Percentiles rank a stretch among this genome's conserved stretches.
phyloP scores from a whole-genome alignment of 2,329 filamentous ascomycete genomes.

The Aspergillus piperis region DNA sequence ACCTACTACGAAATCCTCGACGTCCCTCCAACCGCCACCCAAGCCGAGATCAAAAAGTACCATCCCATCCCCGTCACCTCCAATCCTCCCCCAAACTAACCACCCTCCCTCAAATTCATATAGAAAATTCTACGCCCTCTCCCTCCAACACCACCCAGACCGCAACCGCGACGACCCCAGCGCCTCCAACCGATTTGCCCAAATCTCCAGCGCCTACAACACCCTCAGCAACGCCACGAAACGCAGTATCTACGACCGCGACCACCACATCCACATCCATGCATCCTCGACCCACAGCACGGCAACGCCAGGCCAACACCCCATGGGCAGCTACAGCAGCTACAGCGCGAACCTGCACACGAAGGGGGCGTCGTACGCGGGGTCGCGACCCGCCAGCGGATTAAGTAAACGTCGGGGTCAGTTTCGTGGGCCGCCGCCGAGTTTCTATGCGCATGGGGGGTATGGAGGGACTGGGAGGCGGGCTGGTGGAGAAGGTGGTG shows the following conservation, averaged over 20 bases:
- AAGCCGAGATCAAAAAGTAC: conserved; percentile 86
- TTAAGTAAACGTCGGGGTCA: conserved; percentile 72
- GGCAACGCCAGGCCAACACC: conserved; percentile 33
- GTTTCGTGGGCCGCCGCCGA: conserved; percentile 84
- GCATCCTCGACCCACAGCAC: conserved; percentile 35
- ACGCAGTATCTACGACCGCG: conserved; percentile 77
- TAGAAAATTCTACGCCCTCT: conserved; percentile 91
- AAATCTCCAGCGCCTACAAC: conserved; percentile 81
- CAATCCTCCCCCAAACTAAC: no score
- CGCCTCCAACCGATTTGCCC: conserved; percentile 75
- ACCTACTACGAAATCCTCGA: conserved; percentile 84
- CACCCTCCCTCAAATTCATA: no score
- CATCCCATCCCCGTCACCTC: no score
- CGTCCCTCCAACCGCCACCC: conserved; percentile 68
- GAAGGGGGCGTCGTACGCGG: conserved; percentile 49
- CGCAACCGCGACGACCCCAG: conserved; percentile 74
- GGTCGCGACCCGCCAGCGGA: conserved; percentile 73
- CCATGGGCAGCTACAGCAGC: conserved; percentile 58
- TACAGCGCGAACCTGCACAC: conserved; percentile 38
- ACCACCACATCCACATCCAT: conserved; percentile 41
- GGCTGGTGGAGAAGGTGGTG: conserved; percentile 14
- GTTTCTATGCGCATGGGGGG: conserved; percentile 80
- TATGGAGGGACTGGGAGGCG: conserved; percentile 57
- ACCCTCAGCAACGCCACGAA: conserved; percentile 72
- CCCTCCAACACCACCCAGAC: conserved; percentile 91